Conservation (phyloP, 306 rosid species). For the Quercus robur region DNA sequence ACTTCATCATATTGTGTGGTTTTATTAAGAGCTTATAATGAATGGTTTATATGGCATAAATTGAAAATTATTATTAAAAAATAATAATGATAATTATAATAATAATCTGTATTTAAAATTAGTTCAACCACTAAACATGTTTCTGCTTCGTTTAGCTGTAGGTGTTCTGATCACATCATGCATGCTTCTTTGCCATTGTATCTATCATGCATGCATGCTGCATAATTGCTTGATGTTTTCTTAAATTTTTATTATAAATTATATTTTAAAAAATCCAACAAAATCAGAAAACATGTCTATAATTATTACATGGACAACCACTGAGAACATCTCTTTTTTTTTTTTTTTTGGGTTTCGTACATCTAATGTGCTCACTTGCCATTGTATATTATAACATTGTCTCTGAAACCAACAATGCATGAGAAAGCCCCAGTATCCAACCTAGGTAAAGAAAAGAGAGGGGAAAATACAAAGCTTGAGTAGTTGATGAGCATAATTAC, state of each 20-base stretch:
- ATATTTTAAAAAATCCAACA: background rate
- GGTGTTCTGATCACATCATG: background rate
- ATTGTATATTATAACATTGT: no score
- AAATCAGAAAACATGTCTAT: background rate
- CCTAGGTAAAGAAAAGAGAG: background rate
- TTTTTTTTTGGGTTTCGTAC: no score
- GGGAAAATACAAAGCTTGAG: background rate
- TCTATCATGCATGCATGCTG: background rate
- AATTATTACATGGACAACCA: no score
- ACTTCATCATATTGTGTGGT: background rate
- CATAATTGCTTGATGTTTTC: background rate
- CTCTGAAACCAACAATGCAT: no score
- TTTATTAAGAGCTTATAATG: background rate
- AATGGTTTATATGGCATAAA: background rate
- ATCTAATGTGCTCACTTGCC: no score
- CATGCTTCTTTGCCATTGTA: background rate
- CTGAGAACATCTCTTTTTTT: no score
- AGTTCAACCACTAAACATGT: conserved; percentile 11
- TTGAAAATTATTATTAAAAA: background rate
- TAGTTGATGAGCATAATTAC: background rate
- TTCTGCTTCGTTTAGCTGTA: conserved; percentile 8
- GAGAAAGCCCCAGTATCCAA: background rate
- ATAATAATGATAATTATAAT: background rate
- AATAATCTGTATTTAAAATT: background rate
- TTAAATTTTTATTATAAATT: background rate